A percentile compares a stretch with the other conserved stretches of the same genome.
Conservation (phyloP, 1,284 basidiomycete species). For the Hymenochaete sp. region DNA sequence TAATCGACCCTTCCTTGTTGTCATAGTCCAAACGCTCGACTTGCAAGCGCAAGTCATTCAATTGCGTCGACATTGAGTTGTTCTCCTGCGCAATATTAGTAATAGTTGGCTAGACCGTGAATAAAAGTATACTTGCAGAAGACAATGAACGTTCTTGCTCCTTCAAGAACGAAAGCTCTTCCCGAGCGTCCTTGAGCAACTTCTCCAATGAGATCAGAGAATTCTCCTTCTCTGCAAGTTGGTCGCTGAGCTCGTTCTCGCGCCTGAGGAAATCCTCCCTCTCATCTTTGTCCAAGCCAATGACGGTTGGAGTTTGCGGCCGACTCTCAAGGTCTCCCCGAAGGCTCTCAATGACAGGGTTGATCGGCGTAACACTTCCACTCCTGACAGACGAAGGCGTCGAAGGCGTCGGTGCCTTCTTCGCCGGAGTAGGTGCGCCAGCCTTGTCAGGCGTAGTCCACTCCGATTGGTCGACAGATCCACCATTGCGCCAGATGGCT, state of each 20-base stretch:
- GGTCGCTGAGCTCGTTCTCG: constrained; percentile 95
- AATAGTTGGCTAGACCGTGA: not conserved
- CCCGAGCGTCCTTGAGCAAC: constrained; percentile 75
- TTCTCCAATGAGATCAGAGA: constrained; percentile 69
- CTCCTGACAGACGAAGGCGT: constrained; percentile 63
- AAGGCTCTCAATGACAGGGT: constrained; percentile 70
- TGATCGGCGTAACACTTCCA: constrained; percentile 69
- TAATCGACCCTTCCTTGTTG: constrained; percentile 90
- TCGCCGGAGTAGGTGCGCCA: constrained; percentile 36
- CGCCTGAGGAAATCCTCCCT: constrained; percentile 93
- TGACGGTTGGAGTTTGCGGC: constrained; percentile 79
- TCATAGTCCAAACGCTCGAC: constrained; percentile 92
- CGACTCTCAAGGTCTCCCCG: constrained; percentile 67
- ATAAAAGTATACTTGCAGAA: constrained; percentile 41
- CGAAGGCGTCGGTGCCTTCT: constrained; percentile 55
- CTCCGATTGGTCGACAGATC: constrained; percentile 75
- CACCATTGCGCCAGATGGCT: constrained; percentile 84
- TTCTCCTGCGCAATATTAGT: constrained; percentile 57
- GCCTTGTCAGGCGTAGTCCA: constrained; percentile 74
- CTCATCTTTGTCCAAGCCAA: constrained; percentile 91
- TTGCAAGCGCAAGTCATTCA: constrained; percentile 89
- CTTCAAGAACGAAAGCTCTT: constrained; percentile 82
- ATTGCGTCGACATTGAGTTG: constrained; percentile 80
- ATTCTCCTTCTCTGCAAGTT: constrained; percentile 87
- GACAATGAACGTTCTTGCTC: constrained; percentile 79